Percentiles rank a stretch among this genome's conserved stretches.
Evolutionary conservation across 257 asterid species (phyloP).

Genomic region (Datura wrightii): DNA sequence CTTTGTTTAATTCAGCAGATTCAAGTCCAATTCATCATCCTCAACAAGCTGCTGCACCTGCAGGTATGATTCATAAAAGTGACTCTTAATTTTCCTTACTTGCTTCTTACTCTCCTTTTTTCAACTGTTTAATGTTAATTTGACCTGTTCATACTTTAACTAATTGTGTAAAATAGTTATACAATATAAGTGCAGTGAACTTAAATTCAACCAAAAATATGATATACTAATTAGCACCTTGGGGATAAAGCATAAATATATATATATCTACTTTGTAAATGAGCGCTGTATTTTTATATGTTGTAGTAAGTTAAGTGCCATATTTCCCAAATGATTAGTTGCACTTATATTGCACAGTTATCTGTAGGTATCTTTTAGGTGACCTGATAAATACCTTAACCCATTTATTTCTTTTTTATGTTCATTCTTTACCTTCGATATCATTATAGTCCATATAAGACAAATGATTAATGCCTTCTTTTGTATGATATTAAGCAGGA

Average conservation of each 20-base stretch:
- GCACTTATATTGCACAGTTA: not conserved
- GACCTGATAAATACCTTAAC: not conserved
- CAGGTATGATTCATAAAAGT: conserved; percentile 13
- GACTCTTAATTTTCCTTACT: too few relatives aligned
- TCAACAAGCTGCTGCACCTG: not conserved
- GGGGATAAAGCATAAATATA: not conserved
- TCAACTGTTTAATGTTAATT: not conserved
- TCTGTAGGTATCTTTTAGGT: not conserved
- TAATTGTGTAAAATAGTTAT: too few relatives aligned
- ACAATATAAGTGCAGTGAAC: too few relatives aligned
- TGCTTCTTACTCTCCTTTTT: not conserved
- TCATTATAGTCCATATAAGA: not conserved
- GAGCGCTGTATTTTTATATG: not conserved
- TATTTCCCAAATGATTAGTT: not conserved
- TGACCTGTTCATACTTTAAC: not conserved
- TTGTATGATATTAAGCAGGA: not conserved
- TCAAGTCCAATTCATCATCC: conserved; percentile 27
- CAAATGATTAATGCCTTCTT: not conserved
- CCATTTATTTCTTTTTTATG: not conserved
- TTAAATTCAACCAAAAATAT: too few relatives aligned
- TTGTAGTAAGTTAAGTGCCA: not conserved
- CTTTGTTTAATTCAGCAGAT: not conserved
- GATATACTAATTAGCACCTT: not conserved
- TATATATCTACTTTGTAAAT: too few relatives aligned
- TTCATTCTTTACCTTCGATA: not conserved